These are phyloP conservation scores for Samsoniella hepiali DNA, from an alignment of 2,329 filamentous ascomycete species.

Conservation along the genomic window DNA sequence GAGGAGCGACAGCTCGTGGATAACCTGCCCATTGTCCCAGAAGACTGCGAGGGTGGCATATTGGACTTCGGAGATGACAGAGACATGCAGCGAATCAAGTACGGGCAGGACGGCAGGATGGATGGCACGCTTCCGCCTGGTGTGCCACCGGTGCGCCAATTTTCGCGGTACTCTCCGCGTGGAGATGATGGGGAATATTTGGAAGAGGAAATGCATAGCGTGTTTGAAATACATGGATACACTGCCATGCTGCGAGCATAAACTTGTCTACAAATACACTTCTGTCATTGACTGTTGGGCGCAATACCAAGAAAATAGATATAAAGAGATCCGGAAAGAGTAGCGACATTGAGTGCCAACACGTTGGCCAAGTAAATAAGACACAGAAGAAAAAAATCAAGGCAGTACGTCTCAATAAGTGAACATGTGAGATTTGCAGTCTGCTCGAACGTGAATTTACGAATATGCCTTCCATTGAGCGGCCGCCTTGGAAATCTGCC, in stretches of 20 bases:
- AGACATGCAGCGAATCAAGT: slow-evolving; percentile 31
- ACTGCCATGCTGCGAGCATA: slow-evolving; percentile 15
- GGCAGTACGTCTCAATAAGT: too few relatives aligned
- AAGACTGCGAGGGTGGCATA: slow-evolving; percentile 38
- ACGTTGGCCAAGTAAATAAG: neutral
- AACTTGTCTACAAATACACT: neutral
- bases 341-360: neutral
- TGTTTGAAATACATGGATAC: slow-evolving; percentile 2
- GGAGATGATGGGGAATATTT: slow-evolving; percentile 39
- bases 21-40: slow-evolving; percentile 31
- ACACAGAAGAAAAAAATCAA: too few relatives aligned
- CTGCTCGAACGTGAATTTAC: too few relatives aligned
- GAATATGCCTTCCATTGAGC: neutral
- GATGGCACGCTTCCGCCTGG: slow-evolving; percentile 37
- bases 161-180: slow-evolving; percentile 37
- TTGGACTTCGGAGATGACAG: slow-evolving; percentile 40
- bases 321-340: neutral
- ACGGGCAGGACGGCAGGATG: slow-evolving; percentile 35
- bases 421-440: too few relatives aligned
- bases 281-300: neutral
- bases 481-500: neutral
- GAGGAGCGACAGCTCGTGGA: slow-evolving; percentile 38
- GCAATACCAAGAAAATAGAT: neutral
- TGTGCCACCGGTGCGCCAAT: slow-evolving; percentile 27
- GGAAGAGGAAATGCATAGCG: slow-evolving; percentile 27